phyloP scores from a whole-genome alignment of 257 asterid genomes.

The Haberlea rhodopensis region DNA sequence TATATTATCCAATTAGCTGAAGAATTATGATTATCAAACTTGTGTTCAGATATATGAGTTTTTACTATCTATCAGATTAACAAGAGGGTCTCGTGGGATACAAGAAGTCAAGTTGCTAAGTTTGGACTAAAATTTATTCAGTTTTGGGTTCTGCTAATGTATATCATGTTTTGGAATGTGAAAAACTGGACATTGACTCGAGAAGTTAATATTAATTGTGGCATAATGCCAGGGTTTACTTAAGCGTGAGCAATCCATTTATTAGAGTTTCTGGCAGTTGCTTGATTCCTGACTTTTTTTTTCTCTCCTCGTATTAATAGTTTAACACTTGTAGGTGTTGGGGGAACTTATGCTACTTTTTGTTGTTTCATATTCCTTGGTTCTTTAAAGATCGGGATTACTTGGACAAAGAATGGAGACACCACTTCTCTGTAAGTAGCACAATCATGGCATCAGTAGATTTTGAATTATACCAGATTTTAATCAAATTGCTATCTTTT shows the following conservation, averaged over 20 bases:
- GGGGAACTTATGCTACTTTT: slow-evolving; percentile 13
- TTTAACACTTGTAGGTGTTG: not conserved
- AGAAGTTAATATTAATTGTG: slow-evolving; percentile 6
- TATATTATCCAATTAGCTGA: slow-evolving; percentile 9
- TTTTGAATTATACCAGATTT: slow-evolving; percentile 5
- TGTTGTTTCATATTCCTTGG: slow-evolving; percentile 37
- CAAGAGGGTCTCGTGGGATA: not conserved
- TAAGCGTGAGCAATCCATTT: slow-evolving; percentile 9
- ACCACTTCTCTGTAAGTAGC: slow-evolving; percentile 74
- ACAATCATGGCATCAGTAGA: slow-evolving; percentile 1
- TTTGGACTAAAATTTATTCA: not conserved
- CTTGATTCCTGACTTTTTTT: slow-evolving; percentile 2
- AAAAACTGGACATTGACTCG: slow-evolving; percentile 7
- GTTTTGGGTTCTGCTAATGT: slow-evolving; percentile 1
- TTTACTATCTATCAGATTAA: not conserved
- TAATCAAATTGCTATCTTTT: slow-evolving; percentile 22
- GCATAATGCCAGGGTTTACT: slow-evolving; percentile 4
- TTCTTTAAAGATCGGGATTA: slow-evolving; percentile 96
- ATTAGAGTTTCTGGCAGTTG: slow-evolving; percentile 12
- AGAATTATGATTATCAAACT: slow-evolving; percentile 3
- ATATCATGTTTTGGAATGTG: not conserved
- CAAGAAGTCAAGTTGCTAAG: not conserved
- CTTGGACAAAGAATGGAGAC: slow-evolving; percentile 98
- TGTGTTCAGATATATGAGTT: not conserved
- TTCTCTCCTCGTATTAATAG: not conserved